These are phyloP conservation scores for Xylaria castorea DNA, from an alignment of 495 filamentous ascomycete genomes.

Conservation along the genomic window DNA sequence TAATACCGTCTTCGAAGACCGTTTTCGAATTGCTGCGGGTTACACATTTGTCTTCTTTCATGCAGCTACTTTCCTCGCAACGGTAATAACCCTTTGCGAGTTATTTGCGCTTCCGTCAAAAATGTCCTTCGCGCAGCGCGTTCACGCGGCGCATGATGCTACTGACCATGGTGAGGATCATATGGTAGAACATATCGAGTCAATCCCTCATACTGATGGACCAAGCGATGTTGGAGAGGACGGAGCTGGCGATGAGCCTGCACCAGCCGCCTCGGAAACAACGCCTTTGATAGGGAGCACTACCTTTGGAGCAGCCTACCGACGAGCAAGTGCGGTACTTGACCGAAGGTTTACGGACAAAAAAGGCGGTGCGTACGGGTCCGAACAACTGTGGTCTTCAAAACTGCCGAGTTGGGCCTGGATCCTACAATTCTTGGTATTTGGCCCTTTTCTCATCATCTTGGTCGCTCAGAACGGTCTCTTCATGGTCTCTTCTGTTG, in stretches of 20 bases:
- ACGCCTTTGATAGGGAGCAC: constrained; percentile 78
- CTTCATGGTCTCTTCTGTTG: constrained; percentile 71
- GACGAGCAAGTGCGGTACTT: constrained; percentile 46
- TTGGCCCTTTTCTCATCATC: constrained; percentile 77
- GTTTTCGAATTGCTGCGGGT: constrained; percentile 71
- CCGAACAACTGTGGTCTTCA: constrained; percentile 86
- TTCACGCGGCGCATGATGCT: constrained; percentile 54
- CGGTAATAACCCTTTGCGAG: constrained; percentile 76
- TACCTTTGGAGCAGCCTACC: constrained; percentile 75
- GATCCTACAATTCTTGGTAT: constrained; percentile 82
- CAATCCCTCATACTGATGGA: constrained; percentile 42
- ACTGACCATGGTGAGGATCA: constrained; percentile 25
- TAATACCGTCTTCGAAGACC: constrained; percentile 75
- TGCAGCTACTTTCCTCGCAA: constrained; percentile 73
- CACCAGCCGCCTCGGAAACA: constrained; percentile 69
- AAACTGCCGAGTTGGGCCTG: constrained; percentile 82
- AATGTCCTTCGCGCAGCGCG: constrained; percentile 62
- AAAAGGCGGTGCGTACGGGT: constrained; percentile 62
- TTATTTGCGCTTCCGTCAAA: constrained; percentile 79
- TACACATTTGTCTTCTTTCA: constrained; percentile 88
- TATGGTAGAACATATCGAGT: constrained; percentile 45
- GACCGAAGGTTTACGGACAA: constrained; percentile 26
- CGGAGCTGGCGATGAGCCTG: constrained; percentile 53
- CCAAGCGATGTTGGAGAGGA: constrained; percentile 38
- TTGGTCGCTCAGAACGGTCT: constrained; percentile 76